These are phyloP conservation scores for Neonectria hederae DNA, from an alignment of 2,329 filamentous ascomycete species.

Conservation along the genomic window DNA sequence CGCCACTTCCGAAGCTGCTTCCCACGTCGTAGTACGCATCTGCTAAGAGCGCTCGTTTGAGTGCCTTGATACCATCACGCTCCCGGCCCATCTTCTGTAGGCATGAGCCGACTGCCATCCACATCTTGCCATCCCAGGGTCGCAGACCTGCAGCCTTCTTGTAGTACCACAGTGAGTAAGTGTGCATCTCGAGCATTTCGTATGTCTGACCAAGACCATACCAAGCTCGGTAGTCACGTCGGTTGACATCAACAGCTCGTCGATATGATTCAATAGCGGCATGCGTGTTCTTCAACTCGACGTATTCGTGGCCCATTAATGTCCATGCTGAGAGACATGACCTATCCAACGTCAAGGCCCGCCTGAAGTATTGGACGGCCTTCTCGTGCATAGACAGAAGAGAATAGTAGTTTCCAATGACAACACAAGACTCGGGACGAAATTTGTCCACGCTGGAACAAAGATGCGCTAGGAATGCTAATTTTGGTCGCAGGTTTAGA, in stretches of 20 bases:
- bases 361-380: slow-evolving; percentile 96
- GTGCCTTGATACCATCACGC: slow-evolving; percentile 91
- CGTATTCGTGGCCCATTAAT: slow-evolving; percentile 98
- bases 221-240: slow-evolving; percentile 97
- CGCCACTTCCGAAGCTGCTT: slow-evolving; percentile 62
- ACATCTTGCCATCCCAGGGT: slow-evolving; percentile 99
- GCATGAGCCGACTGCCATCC: slow-evolving; percentile 94
- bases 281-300: slow-evolving; percentile 98
- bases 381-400: slow-evolving; percentile 96
- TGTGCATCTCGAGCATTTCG: slow-evolving; percentile 97
- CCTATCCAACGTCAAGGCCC: slow-evolving; percentile 88
- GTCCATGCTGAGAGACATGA: slow-evolving; percentile 96
- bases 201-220: slow-evolving; percentile 97
- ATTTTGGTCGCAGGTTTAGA: slow-evolving; percentile 84
- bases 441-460: slow-evolving; percentile 95
- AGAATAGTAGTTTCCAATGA: slow-evolving; percentile 97
- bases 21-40: slow-evolving; percentile 83
- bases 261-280: slow-evolving; percentile 97
- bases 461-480: slow-evolving; percentile 91
- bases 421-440: slow-evolving; percentile 94
- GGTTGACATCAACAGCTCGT: slow-evolving; percentile 93
- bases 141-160: slow-evolving; percentile 91
- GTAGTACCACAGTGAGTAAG: slow-evolving; percentile 97
- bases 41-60: slow-evolving; percentile 90
- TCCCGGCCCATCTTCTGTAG: slow-evolving; percentile 88